phyloP scores from a whole-genome alignment of 371 early-diverging fungal species.

The Coemansia sp. region DNA sequence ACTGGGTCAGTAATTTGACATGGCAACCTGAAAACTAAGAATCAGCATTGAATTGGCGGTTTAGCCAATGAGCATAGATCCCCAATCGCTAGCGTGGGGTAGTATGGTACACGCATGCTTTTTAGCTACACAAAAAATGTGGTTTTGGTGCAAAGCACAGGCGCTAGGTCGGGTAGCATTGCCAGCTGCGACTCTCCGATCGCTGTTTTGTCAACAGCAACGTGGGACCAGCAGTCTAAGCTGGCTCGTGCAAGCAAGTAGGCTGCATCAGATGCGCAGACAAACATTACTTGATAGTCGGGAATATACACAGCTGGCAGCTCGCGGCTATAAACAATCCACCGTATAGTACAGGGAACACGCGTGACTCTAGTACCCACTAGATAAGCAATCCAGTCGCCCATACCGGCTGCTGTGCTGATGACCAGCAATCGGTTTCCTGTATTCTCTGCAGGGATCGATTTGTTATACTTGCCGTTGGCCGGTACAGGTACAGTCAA shows the following conservation, averaged over 20 bases:
- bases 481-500: not conserved
- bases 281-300: slow-evolving; percentile 6
- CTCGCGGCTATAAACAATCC: slow-evolving; percentile 10
- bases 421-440: slow-evolving; percentile 3
- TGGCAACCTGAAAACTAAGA: not conserved
- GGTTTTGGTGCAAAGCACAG: slow-evolving; percentile 3
- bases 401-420: slow-evolving; percentile 14
- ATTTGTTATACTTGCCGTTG: not conserved
- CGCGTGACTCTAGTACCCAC: not conserved
- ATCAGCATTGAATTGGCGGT: not conserved
- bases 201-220: slow-evolving; percentile 13
- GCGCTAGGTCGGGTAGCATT: not conserved
- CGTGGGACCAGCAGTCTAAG: not conserved
- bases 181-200: slow-evolving; percentile 10
- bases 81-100: not conserved
- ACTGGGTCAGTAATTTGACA: slow-evolving; percentile 6
- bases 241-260: slow-evolving; percentile 7
- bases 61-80: not conserved
- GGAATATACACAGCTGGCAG: not conserved
- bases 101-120: not conserved
- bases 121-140: slow-evolving; percentile 2
- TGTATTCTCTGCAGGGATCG: not conserved
- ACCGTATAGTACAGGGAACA: not conserved
- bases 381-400: slow-evolving; percentile 16
- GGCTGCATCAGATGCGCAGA: slow-evolving; percentile 6